phyloP scores from a whole-genome alignment of 1,284 basidiomycete genomes.

The Meripilus lineatus region DNA sequence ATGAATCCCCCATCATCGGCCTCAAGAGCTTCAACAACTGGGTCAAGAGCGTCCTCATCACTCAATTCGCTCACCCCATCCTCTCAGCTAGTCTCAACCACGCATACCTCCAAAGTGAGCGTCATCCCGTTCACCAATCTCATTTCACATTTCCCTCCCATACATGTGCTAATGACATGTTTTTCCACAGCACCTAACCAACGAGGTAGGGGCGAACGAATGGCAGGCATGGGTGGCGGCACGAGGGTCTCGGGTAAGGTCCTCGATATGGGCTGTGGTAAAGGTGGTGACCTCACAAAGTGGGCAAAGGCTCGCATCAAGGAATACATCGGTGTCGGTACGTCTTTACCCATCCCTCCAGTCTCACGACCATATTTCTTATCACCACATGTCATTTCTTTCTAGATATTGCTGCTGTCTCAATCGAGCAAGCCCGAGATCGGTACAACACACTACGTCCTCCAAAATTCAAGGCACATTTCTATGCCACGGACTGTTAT shows the following conservation, averaged over 20 bases:
- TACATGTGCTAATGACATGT: too few species aligned
- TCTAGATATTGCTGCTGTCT: slow-evolving; percentile 87
- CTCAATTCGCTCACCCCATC: slow-evolving; percentile 73
- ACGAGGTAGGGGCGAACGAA: not conserved
- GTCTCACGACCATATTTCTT: not conserved
- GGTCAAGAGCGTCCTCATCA: slow-evolving; percentile 95
- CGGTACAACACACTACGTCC: slow-evolving; percentile 50
- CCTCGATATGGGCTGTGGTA: slow-evolving; percentile 96
- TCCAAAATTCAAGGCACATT: slow-evolving; percentile 69
- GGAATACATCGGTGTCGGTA: slow-evolving; percentile 83
- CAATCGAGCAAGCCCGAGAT: slow-evolving; percentile 82
- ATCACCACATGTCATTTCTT: slow-evolving; percentile 2
- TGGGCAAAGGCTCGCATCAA: slow-evolving; percentile 87
- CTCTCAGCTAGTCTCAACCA: slow-evolving; percentile 37
- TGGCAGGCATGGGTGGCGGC: slow-evolving; percentile 25
- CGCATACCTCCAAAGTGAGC: too few species aligned
- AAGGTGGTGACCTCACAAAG: slow-evolving; percentile 95
- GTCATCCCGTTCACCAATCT: too few species aligned
- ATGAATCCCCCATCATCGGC: slow-evolving; percentile 93
- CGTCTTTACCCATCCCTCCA: slow-evolving; percentile 22
- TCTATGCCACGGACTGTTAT: slow-evolving; percentile 90
- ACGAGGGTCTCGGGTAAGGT: slow-evolving; percentile 60
- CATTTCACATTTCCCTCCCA: too few species aligned
- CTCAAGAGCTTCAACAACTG: slow-evolving; percentile 99
- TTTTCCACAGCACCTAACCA: slow-evolving; percentile 4